Evolutionary conservation across 208 protist species (phyloP).

Genomic region (Porcisia hertigi): DNA sequence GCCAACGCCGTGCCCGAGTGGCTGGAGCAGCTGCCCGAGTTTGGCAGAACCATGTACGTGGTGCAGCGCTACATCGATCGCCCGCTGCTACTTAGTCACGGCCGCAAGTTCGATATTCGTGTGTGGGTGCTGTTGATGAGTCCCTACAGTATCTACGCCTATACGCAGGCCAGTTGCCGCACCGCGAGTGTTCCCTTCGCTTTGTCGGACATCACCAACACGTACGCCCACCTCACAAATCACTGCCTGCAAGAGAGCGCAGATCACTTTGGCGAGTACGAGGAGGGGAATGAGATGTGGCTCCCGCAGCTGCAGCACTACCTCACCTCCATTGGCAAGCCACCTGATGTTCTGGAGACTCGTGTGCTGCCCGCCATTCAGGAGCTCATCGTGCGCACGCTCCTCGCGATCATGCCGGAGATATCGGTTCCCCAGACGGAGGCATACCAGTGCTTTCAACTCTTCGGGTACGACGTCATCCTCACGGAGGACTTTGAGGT

Average conservation of each 20-base stretch:
- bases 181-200: slow-evolving; percentile 71
- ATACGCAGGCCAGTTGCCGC: slow-evolving; percentile 84
- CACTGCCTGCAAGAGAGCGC: slow-evolving; percentile 82
- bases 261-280: slow-evolving; percentile 65
- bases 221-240: slow-evolving; percentile 84
- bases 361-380: slow-evolving; percentile 62
- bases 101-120: slow-evolving; percentile 92
- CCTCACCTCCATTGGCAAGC: slow-evolving; percentile 41
- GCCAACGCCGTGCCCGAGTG: slow-evolving; percentile 39
- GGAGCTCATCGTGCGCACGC: slow-evolving; percentile 72
- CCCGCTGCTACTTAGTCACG: slow-evolving; percentile 73
- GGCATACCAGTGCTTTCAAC: slow-evolving; percentile 83
- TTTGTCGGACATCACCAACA: slow-evolving; percentile 44
- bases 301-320: slow-evolving; percentile 67
- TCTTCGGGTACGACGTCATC: slow-evolving; percentile 92
- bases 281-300: slow-evolving; percentile 91
- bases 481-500: slow-evolving; percentile 75
- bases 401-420: slow-evolving; percentile 58
- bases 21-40: slow-evolving; percentile 35
- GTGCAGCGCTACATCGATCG: slow-evolving; percentile 87
- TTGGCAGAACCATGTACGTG: slow-evolving; percentile 46
- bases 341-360: slow-evolving; percentile 38
- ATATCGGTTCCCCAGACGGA: slow-evolving; percentile 55
- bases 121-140: slow-evolving; percentile 75
- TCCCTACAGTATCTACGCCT: slow-evolving; percentile 79